Base-by-base conservation (phyloP, 1,139 yeast genomes). In the Candida sojae region DNA sequence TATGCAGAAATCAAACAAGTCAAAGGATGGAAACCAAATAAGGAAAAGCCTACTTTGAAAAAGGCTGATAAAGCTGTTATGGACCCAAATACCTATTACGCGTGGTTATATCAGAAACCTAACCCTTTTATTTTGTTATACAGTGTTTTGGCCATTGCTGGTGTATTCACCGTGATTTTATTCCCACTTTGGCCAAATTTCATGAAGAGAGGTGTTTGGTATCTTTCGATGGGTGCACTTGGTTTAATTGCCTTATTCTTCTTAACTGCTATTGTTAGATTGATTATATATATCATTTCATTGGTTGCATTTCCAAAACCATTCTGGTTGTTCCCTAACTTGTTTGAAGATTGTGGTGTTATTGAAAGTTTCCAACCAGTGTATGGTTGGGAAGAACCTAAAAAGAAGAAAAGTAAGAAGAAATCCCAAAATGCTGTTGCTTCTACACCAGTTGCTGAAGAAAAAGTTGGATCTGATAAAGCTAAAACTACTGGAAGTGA, bases 171-270 rank as follows among this genome's bases (percentile, higher is more conserved):
- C 2, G 70, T 91, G 40, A 89, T 93, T 34, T 77, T 93, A 61
- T 95, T 90, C 83, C 99, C 99, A 53, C 79, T 93, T 60, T 93
- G 99, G 99, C 99, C 99, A 23, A 64, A 76, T 44, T 82, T 84
- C 67, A 84, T 93, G 95, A 86, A 96, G 65, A 78, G 79, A 47
- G 96, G 96, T 35, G 97, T 90, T 35, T 93, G 96, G 88, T 93
- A 90, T 66, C 65, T 90, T 49, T 88, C 97, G 32, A 82, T 92
- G 79, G 87, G 80, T 3, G 70, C 86, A 48, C 70, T 95, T 56
- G 93, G 89, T 0, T 68, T 93, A 45, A 76, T 95, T 47, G 93
- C 83, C 7, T 71, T 82, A 46, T 86, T 93, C 68, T 88, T 93
- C 58, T 87, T 71, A 26, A 70, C 88, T 57, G 96, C 98, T 2